Evolutionary conservation across 75 land plant species (phyloP).

Genomic region (Sequoia sempervirens): DNA sequence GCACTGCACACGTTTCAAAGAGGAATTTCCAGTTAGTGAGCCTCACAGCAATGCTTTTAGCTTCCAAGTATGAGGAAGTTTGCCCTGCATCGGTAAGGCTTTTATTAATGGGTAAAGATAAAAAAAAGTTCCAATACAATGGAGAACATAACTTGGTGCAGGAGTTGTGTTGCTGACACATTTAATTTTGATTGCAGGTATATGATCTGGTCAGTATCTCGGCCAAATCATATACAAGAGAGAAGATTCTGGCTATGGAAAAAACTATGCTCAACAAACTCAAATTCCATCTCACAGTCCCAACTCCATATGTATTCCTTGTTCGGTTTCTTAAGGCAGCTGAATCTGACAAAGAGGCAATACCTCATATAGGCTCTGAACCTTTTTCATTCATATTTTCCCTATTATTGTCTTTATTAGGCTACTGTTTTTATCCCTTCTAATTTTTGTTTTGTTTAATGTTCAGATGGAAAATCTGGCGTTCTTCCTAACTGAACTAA

Average conservation of each 20-base stretch:
- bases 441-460: background rate
- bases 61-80: conserved; percentile 34
- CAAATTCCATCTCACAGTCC: no score
- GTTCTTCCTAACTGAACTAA: conserved; percentile 28
- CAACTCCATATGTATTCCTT: no score
- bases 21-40: conserved; percentile 21
- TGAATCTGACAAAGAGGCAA: no score
- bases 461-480: conserved; percentile 19
- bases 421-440: background rate
- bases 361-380: no score
- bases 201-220: conserved; percentile 43
- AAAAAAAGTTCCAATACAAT: background rate
- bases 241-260: no score
- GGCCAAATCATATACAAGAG: background rate
- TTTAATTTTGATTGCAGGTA: conserved; percentile 32
- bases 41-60: conserved; percentile 31
- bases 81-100: conserved; percentile 27
- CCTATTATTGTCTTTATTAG: conserved; percentile 4
- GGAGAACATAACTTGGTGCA: background rate
- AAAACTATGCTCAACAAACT: no score
- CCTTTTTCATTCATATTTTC: no score
- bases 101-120: background rate
- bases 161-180: no score
- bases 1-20: background rate
- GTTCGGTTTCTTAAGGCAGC: no score